Evolutionary conservation across 768 basidiomycete genomes (phyloP).

Genomic region (Exsudoporus frostii): DNA sequence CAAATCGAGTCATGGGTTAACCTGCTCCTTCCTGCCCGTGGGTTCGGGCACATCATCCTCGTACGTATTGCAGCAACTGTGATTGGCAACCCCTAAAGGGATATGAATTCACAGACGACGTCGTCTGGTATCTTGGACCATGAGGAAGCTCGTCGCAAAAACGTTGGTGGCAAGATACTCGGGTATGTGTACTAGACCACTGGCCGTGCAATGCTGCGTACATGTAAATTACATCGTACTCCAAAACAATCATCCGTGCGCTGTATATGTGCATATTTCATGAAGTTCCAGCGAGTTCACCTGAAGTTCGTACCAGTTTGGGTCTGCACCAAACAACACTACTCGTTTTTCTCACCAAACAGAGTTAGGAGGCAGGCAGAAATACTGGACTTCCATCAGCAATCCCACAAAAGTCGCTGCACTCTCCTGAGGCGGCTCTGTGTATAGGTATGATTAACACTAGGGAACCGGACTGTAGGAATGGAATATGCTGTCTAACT

Average conservation of each 20-base stretch:
- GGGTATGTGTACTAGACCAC: conserved; percentile 81
- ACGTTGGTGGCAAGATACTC: conserved; percentile 92
- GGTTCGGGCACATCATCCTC: conserved; percentile 94
- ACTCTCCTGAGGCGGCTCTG: too few relatives aligned
- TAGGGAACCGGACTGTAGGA: neutral
- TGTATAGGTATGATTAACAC: too few relatives aligned
- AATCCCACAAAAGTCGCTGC: too few relatives aligned
- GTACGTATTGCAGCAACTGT: conserved; percentile 41
- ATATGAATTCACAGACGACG: conserved; percentile 62
- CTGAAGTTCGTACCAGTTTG: too few relatives aligned
- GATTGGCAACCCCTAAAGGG: neutral
- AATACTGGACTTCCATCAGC: too few relatives aligned
- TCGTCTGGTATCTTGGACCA: conserved; percentile 98
- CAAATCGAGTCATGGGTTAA: conserved; percentile 98
- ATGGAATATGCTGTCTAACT: neutral
- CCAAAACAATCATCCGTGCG: conserved; percentile 8
- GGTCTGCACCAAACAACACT: neutral
- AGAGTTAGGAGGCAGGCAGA: too few relatives aligned
- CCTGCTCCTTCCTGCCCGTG: conserved; percentile 92
- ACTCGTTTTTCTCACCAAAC: neutral
- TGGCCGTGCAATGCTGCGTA: conserved; percentile 1
- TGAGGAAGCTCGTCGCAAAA: conserved; percentile 97
- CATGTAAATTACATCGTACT: conserved; percentile 24
- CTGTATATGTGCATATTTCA: neutral
- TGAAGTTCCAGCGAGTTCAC: neutral